Base-by-base conservation (phyloP, 2,329 filamentous ascomycete species). In the Colletotrichum sp. region DNA sequence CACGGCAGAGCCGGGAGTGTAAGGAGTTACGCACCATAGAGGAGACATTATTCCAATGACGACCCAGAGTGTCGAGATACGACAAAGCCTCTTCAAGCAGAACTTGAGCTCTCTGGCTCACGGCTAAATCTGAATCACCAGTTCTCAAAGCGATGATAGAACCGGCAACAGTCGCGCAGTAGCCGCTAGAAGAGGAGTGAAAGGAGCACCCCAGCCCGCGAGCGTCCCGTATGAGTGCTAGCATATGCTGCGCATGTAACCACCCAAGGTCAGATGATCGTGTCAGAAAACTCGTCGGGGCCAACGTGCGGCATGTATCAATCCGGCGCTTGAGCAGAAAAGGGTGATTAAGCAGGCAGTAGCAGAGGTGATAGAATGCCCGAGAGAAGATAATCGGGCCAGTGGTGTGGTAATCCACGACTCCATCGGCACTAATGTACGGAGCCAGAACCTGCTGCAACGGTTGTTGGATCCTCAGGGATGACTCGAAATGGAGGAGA, bases 301-400 rank as follows among this genome's bases (percentile, higher is more conserved):
- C 55, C 24, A 58, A 28, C 24, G 55, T 58, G 55, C 55, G 55
- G 26, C 55, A 58, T 4, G 55, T 58, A 18, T 58, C 55, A 18
- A 58, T 58, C 2, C 55, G 21, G 55, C 55, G 55, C 24, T 58
- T 58, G 3, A 58, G 13, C 2, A 58, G 24, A 28, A 58, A 58
- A 58, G 55, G 55, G 55, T 58, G 55, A 58, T 58, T 58, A 28
- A 58, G 55, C 24, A 58, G 55, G 24, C 55, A 58, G 55, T 58
- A 58, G 55, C 55, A 58, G 0, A 58, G 55, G 13, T 58, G 55
- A 28, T 58, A 58, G 2, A 58, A 58, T 28, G 55, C 55, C 7
- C 55, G 24, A 3, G 55, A 58, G 55, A 58, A 58, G 55, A 58
- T 58, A 26, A 58, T 58, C 16, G 55, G 55, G 24, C 55, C 55